Conservation (phyloP, 768 basidiomycete species). For the Infundibulicybe gibba region DNA sequence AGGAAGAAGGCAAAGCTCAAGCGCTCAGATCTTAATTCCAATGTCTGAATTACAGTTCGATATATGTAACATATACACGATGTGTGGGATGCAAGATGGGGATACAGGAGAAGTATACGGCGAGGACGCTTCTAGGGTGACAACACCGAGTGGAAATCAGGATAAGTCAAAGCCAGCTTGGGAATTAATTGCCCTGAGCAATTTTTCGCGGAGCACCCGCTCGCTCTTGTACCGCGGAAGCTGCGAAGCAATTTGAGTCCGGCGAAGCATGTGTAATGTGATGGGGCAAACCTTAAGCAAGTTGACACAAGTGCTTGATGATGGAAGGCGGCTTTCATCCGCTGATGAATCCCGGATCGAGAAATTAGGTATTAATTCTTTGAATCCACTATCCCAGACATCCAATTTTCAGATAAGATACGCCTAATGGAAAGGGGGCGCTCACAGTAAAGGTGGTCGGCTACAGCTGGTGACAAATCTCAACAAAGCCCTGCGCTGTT, state of each 20-base stretch:
- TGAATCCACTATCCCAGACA: conserved; percentile 61
- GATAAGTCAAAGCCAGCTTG: conserved; percentile 94
- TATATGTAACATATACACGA: too few relatives aligned
- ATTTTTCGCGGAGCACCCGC: conserved; percentile 62
- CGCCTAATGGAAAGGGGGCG: conserved; percentile 8
- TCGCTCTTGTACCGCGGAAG: conserved; percentile 70
- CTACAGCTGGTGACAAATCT: conserved; percentile 94
- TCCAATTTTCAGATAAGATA: too few relatives aligned
- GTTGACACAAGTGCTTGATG: conserved; percentile 88
- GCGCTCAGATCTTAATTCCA: too few relatives aligned
- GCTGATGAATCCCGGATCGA: conserved; percentile 78
- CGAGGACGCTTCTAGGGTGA: too few relatives aligned
- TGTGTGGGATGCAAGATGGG: too few relatives aligned
- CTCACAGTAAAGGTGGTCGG: conserved; percentile 81
- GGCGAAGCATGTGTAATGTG: not conserved
- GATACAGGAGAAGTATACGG: too few relatives aligned
- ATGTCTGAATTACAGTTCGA: too few relatives aligned
- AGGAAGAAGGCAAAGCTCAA: too few relatives aligned
- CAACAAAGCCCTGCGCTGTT: conserved; percentile 73
- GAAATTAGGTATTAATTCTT: conserved; percentile 84
- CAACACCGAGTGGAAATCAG: conserved; percentile 22
- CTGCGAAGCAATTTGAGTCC: conserved; percentile 26
- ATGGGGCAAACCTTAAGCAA: conserved; percentile 66
- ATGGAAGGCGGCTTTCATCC: conserved; percentile 70
- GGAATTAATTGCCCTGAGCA: conserved; percentile 82